phyloP scores from a whole-genome alignment of 441 rosid genomes.

The Gossypium gossypioides region DNA sequence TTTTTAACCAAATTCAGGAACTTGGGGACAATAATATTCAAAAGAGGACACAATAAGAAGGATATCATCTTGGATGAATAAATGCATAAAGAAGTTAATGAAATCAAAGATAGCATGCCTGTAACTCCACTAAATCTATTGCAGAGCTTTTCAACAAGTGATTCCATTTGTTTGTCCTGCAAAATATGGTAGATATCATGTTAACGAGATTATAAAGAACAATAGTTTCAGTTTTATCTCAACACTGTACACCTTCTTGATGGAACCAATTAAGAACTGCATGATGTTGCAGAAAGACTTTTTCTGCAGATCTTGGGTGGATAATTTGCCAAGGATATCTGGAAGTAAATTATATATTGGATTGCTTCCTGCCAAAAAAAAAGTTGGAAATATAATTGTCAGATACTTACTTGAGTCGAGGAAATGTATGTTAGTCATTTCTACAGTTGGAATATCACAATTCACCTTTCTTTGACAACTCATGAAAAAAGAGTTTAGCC shows the following conservation, averaged over 20 bases:
- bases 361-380: conserved; percentile 65
- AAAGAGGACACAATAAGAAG: background rate
- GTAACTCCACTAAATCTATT: conserved; percentile 86
- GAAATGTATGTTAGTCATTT: conserved; percentile 6
- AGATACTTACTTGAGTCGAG: background rate
- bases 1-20: background rate
- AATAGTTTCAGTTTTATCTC: conserved; percentile 14
- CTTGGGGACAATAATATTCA: background rate
- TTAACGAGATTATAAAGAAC: background rate
- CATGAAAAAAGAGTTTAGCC: conserved; percentile 86
- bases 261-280: conserved; percentile 94
- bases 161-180: conserved; percentile 97
- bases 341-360: conserved; percentile 94
- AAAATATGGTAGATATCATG: conserved; percentile 14
- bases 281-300: conserved; percentile 82
- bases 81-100: conserved; percentile 8
- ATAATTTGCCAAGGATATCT: conserved; percentile 82
- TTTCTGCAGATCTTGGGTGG: conserved; percentile 63
- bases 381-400: conserved; percentile 1
- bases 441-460: background rate
- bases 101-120: conserved; percentile 36
- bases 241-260: conserved; percentile 57
- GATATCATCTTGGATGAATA: conserved; percentile 4
- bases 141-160: conserved; percentile 98
- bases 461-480: conserved; percentile 92